These are phyloP conservation scores for Allantophomopsis cytisporea DNA, from an alignment of 2,329 filamentous ascomycete genomes.

Conservation along the genomic window DNA sequence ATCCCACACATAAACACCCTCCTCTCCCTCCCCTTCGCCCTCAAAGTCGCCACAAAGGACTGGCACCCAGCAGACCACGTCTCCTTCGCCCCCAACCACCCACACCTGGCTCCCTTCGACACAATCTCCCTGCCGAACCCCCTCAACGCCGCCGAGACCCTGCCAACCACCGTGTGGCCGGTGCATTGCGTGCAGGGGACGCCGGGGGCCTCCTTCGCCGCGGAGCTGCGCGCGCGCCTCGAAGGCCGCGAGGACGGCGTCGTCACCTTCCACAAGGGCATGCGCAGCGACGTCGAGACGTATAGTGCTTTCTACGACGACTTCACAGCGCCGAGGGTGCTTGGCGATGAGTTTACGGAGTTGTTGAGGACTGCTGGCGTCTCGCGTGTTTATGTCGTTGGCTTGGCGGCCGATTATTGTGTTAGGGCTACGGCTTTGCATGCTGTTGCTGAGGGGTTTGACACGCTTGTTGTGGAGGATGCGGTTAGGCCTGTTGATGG, in stretches of 20 bases:
- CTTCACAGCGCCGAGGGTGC: conserved; percentile 46
- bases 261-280: conserved; percentile 57
- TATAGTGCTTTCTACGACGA: conserved; percentile 85
- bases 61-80: conserved; percentile 75
- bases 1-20: conserved; percentile 61
- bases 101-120: conserved; percentile 54
- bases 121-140: conserved; percentile 54
- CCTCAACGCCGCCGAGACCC: conserved; percentile 42
- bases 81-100: conserved; percentile 79
- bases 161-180: conserved; percentile 70
- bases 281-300: conserved; percentile 67
- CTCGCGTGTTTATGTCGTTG: conserved; percentile 75
- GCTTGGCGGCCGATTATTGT: conserved; percentile 81
- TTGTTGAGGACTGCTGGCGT: conserved; percentile 42
- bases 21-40: conserved; percentile 53
- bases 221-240: conserved; percentile 61
- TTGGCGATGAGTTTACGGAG: conserved; percentile 47
- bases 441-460: conserved; percentile 62
- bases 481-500: conserved; percentile 62
- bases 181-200: conserved; percentile 74
- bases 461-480: conserved; percentile 64
- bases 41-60: conserved; percentile 82
- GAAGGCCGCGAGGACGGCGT: conserved; percentile 40
- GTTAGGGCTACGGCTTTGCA: conserved; percentile 73
- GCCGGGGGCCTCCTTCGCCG: conserved; percentile 31